phyloP scores from a whole-genome alignment of 2,329 filamentous ascomycete species.

The Apiospora saccharicola region DNA sequence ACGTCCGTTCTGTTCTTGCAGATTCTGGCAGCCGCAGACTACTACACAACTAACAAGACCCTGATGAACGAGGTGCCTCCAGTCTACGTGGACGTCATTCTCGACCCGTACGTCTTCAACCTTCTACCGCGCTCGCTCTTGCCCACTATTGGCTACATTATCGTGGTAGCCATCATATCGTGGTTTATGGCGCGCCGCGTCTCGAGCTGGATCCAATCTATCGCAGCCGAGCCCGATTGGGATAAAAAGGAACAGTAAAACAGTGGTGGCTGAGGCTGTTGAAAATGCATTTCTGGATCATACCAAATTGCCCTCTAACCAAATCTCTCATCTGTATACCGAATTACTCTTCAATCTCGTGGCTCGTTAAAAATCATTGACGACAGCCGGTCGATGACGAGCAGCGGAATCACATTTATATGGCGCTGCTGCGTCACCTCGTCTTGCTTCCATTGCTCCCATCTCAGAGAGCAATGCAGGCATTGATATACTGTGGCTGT shows the following conservation, averaged over 20 bases:
- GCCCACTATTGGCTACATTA: constrained; percentile 74
- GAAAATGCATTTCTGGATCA: constrained; percentile 22
- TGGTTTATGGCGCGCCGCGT: constrained; percentile 53
- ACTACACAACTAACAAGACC: constrained; percentile 75
- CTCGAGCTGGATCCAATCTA: constrained; percentile 40
- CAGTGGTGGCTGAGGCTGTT: neutral
- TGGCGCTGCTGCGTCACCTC: constrained; percentile 5
- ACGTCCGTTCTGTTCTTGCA: constrained; percentile 74
- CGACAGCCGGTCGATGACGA: neutral
- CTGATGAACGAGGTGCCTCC: constrained; percentile 79
- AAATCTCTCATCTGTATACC: constrained; percentile 4
- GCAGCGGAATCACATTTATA: constrained; percentile 8
- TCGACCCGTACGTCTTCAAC: constrained; percentile 87
- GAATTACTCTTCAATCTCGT: constrained; percentile 16
- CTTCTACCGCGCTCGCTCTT: constrained; percentile 79
- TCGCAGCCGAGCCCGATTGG: constrained; percentile 37
- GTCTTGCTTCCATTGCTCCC: neutral
- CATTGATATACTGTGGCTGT: constrained; percentile 16
- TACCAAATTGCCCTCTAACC: constrained; percentile 16
- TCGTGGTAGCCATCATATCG: constrained; percentile 61
- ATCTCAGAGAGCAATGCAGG: constrained; percentile 19
- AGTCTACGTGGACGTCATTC: constrained; percentile 80
- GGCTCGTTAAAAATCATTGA: constrained; percentile 7
- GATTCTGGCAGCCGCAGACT: constrained; percentile 81
- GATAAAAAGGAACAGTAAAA: constrained; percentile 50